Base-by-base conservation (phyloP, 169 alveolate species). In the Babesia bigemina region DNA sequence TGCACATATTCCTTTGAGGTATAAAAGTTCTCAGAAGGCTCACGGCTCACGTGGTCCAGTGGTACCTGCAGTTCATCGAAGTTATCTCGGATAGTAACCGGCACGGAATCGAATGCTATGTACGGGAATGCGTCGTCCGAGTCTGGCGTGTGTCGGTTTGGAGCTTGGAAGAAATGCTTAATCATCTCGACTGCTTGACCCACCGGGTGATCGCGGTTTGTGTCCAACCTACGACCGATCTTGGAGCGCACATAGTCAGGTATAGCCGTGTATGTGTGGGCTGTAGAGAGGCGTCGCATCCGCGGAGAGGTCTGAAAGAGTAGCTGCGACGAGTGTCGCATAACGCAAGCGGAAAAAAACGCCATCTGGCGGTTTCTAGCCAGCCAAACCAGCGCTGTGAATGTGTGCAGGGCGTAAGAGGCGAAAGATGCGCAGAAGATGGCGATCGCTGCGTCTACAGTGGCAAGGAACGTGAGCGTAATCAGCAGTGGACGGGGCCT, bases 51-150 rank as follows among this genome's bases (percentile, higher is more conserved):
- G 65, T 95, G 98, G 79, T 90, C 92, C 63, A 86, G 81, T 8
- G 98, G 98, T 0, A 94, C 94, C 53, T 89, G 85, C 14, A 95
- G 81, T 47, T 91, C 93, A 75, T 94, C 98, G 69, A 95, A 95
- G 79, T 95, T 94, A 61, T 94, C 79, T 19, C 71, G 19, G 8
- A 83, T 65, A 3, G 86, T 52, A 24, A 83, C 70, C 11, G 90
- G 86, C 49, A 44, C 59, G 2, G 67, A 70, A 0, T 28, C 78
- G 42, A 70, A 65, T 2, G 90, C 12, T 1, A 73, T 19, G 28
- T 65, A 81, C 4, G 67, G 14, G 45, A 74, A 48, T 28, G 13
- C 33, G 2, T 29, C n/a, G 10, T 33, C 39, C 6, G 39, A 33
- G 6, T 33, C 39, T 33, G 39, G 39, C 39, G 39, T 4, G 39